Percentiles rank a stretch among this genome's conserved stretches.
Evolutionary conservation across 2,329 filamentous ascomycete genomes (phyloP).

Genomic region (Sporothrix humicola): DNA sequence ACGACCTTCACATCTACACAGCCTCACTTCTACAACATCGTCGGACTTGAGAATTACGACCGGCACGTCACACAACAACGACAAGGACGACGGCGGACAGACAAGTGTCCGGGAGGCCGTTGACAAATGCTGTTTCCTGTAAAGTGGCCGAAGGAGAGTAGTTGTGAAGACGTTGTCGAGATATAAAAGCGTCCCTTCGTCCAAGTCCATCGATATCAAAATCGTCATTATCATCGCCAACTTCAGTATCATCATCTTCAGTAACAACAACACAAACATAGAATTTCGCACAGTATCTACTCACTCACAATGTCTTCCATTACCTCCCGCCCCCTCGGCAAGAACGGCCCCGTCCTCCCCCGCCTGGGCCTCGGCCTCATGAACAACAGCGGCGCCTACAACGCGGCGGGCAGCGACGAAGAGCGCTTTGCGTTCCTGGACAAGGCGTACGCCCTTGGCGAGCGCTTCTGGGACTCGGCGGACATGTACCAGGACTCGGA

Average conservation of each 20-base stretch:
- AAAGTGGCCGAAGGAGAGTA: not conserved
- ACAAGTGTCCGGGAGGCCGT: not conserved
- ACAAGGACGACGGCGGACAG: not conserved
- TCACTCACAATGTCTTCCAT: not conserved
- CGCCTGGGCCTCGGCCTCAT: slow-evolving; percentile 55
- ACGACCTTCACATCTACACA: not conserved
- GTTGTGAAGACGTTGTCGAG: not conserved
- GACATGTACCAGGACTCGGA: slow-evolving; percentile 54
- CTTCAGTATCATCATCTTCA: not conserved
- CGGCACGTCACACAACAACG: not conserved
- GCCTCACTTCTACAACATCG: not conserved
- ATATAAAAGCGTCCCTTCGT: not conserved
- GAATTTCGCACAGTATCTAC: not conserved
- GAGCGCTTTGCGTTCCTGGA: slow-evolving; percentile 51
- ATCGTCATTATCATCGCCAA: not conserved
- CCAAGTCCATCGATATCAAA: not conserved
- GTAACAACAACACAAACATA: not conserved
- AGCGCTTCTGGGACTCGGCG: slow-evolving; percentile 53
- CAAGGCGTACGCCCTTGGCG: slow-evolving; percentile 49
- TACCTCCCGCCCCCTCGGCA: slow-evolving; percentile 13
- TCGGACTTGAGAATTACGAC: slow-evolving; percentile 5
- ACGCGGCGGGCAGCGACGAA: slow-evolving; percentile 42
- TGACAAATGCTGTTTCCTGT: not conserved
- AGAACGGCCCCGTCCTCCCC: slow-evolving; percentile 23
- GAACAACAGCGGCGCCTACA: slow-evolving; percentile 44